These are phyloP conservation scores for Penium margaritaceum DNA, from an alignment of 139 green algal genomes.

Conservation along the genomic window DNA sequence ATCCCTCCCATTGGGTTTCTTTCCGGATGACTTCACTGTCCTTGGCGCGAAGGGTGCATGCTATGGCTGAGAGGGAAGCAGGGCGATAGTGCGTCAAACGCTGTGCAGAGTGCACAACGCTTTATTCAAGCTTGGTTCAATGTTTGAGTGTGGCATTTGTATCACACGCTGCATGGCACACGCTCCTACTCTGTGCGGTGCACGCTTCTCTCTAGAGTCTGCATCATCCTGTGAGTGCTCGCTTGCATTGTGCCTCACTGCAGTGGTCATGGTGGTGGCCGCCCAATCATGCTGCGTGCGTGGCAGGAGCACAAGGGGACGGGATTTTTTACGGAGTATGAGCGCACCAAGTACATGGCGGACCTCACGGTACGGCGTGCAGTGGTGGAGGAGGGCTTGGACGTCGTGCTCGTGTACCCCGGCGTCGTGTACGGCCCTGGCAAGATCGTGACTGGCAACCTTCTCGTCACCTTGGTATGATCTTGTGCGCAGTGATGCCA, in stretches of 20 bases:
- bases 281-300: too few relatives aligned
- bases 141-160: too few relatives aligned
- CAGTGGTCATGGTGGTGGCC: too few relatives aligned
- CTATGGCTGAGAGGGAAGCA: too few relatives aligned
- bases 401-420: slow-evolving; percentile 10
- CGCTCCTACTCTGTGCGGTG: neutral
- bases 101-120: too few relatives aligned
- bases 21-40: too few relatives aligned
- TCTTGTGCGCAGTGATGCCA: neutral
- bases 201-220: neutral
- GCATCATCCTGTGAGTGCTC: neutral
- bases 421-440: slow-evolving; percentile 14
- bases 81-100: too few relatives aligned
- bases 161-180: neutral
- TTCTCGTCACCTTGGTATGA: neutral
- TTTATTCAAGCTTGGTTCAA: too few relatives aligned
- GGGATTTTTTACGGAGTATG: slow-evolving; percentile 16
- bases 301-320: slow-evolving; percentile 2
- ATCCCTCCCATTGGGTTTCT: too few relatives aligned
- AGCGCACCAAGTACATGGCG: slow-evolving; percentile 10
- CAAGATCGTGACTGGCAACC: neutral
- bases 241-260: neutral
- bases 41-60: too few relatives aligned
- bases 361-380: neutral
- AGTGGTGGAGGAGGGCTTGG: neutral